Conservation (phyloP, 139 green algal genomes). For the Coelastrella sp. region DNA sequence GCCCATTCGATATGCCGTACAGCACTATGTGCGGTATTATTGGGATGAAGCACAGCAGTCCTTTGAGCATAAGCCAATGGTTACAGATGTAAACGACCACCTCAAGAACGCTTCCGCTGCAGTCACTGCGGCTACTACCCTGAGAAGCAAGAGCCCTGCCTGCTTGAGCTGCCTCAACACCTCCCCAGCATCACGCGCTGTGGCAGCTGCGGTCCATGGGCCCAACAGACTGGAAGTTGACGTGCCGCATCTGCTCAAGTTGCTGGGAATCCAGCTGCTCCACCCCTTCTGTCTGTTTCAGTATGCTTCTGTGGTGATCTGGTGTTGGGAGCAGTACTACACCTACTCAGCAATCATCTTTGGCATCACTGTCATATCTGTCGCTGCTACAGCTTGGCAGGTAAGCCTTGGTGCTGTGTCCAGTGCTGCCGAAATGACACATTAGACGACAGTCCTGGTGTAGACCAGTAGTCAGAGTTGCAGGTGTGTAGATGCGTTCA, state of each 20-base stretch:
- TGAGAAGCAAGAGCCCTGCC: neutral
- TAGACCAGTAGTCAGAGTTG: no score
- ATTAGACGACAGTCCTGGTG: no score
- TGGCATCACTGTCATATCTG: neutral
- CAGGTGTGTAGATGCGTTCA: no score
- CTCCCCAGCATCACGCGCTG: neutral
- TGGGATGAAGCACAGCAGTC: neutral
- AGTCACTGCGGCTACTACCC: neutral
- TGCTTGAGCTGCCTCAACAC: neutral
- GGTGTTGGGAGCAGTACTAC: slow-evolving; percentile 16
- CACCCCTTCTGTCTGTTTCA: slow-evolving; percentile 41
- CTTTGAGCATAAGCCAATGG: slow-evolving; percentile 15
- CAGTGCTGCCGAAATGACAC: no score
- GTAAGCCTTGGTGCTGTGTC: neutral
- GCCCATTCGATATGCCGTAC: neutral
- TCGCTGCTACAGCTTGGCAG: neutral
- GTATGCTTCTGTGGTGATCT: slow-evolving; percentile 26
- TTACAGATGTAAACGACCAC: neutral
- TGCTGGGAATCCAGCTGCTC: slow-evolving; percentile 8
- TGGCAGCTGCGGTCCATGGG: neutral
- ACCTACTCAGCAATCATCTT: slow-evolving; percentile 27
- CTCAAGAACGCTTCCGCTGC: neutral
- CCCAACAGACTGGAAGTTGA: neutral
- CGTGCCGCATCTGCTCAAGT: neutral
- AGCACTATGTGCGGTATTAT: neutral